A percentile compares a stretch with the other conserved stretches of the same genome.
Conservation (phyloP, 1,284 basidiomycete species). For the Moniliella sp. region DNA sequence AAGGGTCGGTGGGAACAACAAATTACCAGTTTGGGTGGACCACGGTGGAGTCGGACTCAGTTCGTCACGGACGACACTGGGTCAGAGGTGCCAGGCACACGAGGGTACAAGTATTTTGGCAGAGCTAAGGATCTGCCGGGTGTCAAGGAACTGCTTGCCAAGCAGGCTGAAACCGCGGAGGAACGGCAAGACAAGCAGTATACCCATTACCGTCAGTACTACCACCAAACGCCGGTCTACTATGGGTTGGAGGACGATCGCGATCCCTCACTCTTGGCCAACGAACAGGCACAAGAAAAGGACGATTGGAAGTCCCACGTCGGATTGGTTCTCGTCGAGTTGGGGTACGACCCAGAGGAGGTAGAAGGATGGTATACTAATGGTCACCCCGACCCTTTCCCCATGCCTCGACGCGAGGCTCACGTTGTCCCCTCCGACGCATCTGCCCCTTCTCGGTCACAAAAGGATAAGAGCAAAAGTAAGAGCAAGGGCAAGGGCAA, state of each 20-base stretch:
- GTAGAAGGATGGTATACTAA: too few relatives aligned
- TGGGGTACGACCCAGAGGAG: conserved; percentile 2
- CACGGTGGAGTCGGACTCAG: too few relatives aligned
- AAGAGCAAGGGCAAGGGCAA: neutral
- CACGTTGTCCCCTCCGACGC: neutral
- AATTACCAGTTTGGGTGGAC: conserved; percentile 74
- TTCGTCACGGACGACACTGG: conserved; percentile 91
- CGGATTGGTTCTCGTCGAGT: conserved; percentile 40
- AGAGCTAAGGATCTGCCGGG: conserved; percentile 87
- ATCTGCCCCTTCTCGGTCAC: neutral
- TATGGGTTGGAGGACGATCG: conserved; percentile 76
- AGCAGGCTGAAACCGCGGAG: conserved; percentile 49
- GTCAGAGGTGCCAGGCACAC: conserved; percentile 71
- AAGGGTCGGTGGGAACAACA: conserved; percentile 95
- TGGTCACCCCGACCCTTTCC: neutral
- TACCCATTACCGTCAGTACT: conserved; percentile 66
- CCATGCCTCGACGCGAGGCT: conserved; percentile 1
- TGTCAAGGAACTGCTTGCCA: conserved; percentile 73
- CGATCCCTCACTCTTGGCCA: conserved; percentile 45
- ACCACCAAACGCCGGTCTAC: conserved; percentile 64
- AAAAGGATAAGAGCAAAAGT: conserved; percentile 36
- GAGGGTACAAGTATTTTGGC: conserved; percentile 99
- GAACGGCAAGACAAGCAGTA: conserved; percentile 54
- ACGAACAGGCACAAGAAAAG: conserved; percentile 11
- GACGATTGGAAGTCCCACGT: conserved; percentile 48